Base-by-base conservation (phyloP, 768 basidiomycete species). In the Rhodotorula babjevae region DNA sequence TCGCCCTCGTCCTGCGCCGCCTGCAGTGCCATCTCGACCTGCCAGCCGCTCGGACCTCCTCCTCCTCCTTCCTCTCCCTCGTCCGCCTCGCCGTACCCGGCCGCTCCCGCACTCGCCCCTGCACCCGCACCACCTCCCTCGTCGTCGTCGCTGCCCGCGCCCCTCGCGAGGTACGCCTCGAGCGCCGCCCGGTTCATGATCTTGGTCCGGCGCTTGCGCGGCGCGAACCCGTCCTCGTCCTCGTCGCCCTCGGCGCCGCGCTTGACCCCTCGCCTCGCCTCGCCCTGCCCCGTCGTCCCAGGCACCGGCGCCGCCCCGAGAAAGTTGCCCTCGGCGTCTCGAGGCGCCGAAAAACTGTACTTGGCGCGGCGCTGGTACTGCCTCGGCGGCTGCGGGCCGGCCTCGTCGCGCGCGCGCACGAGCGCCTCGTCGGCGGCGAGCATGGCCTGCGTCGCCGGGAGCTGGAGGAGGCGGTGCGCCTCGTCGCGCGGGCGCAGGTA, bases 401-500 rank as follows among this genome's bases (percentile, higher is more conserved):
- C 25, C 23, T 25, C 23, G 23, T 44, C 25, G 25, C 15, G 27
- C 40, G 27, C 25, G 14, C 23, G 7, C 27, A 14, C 16, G 53
- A 15, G n/a, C 53, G 25, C 25, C 29, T 50, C 33, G 33, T 53
- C 44, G 23, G 12, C 40, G 8, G 21, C 14, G 44, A 73, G 21
- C 67, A 73, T 69, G 29, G 44, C 47, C 44, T 61, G 27, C 44
- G 62, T 61, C 27, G n/a, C 2, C 2, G 72, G 72, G 18, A 66
- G 59, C 9, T 15, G 33, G 3, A 50, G 56, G n/a, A 66, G 36
- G 2, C 21, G 14, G 0, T 42, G 40, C 10, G 61, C 64, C 29
- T 69, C 72, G n/a, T 44, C 49, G 9, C 44, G 12, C 10, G 49
- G 42, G 12, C 72, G 63, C 5, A 73, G 3, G 67, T 69, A 69